phyloP scores from a whole-genome alignment of 2,329 filamentous ascomycete species.

The Cladosporium sp. region DNA sequence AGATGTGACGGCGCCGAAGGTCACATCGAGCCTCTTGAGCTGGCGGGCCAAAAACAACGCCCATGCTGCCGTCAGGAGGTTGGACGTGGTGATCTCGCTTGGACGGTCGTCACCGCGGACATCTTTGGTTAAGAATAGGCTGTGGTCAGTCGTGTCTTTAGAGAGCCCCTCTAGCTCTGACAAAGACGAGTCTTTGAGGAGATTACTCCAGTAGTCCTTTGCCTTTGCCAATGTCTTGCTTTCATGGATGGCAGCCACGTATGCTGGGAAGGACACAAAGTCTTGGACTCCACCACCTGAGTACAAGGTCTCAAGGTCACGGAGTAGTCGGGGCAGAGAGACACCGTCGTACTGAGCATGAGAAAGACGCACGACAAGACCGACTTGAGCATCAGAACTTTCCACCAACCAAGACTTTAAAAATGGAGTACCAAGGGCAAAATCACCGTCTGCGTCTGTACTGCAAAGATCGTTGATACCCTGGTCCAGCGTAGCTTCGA shows the following conservation, averaged over 20 bases:
- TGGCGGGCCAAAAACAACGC: slow-evolving; percentile 52
- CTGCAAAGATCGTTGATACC: slow-evolving; percentile 12
- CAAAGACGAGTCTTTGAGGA: slow-evolving; percentile 4
- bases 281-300: neutral
- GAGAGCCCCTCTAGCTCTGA: neutral
- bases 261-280: slow-evolving; percentile 8
- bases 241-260: neutral
- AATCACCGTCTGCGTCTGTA: slow-evolving; percentile 9
- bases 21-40: slow-evolving; percentile 47
- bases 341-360: slow-evolving; percentile 41
- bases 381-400: slow-evolving; percentile 23
- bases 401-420: slow-evolving; percentile 21
- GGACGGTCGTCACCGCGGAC: neutral
- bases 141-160: neutral
- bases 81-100: slow-evolving; percentile 23
- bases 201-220: slow-evolving; percentile 15
- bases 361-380: slow-evolving; percentile 28
- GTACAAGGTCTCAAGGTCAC: slow-evolving; percentile 48
- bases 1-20: slow-evolving; percentile 61
- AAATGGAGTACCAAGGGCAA: slow-evolving; percentile 17
- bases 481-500: slow-evolving; percentile 14
- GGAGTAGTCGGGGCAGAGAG: slow-evolving; percentile 52
- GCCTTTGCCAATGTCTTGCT: neutral
- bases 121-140: slow-evolving; percentile 7
- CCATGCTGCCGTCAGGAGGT: slow-evolving; percentile 56